Conservation (phyloP, 176 grass and related monocot species). For the Lolium rigidum region DNA sequence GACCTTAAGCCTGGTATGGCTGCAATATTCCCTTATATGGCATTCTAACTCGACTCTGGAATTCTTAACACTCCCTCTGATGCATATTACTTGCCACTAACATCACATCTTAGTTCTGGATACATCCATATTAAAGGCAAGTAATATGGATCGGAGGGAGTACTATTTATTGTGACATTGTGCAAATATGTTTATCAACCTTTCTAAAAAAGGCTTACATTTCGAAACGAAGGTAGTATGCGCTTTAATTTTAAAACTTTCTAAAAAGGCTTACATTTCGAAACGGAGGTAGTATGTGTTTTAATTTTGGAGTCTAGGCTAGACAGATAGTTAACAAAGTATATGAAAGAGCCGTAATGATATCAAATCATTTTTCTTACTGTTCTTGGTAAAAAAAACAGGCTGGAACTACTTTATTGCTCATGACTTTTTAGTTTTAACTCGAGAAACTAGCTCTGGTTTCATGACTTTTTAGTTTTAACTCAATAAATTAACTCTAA, state of each 20-base stretch:
- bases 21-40: not conserved
- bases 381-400: not conserved
- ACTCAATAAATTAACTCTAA: not conserved
- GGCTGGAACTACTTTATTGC: not conserved
- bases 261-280: too few species aligned
- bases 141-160: not conserved
- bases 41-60: not conserved
- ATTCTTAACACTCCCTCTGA: not conserved
- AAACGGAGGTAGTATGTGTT: not conserved
- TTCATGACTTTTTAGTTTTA: not conserved
- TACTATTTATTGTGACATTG: not conserved
- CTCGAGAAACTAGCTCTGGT: not conserved
- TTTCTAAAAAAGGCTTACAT: too few species aligned
- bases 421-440: not conserved
- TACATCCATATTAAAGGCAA: too few species aligned
- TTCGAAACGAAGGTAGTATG: not conserved
- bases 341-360: not conserved
- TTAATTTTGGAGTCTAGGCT: not conserved
- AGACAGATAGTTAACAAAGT: not conserved
- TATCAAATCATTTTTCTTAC: not conserved
- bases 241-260: not conserved
- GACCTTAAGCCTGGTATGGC: constrained; percentile 95
- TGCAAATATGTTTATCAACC: not conserved
- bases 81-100: too few species aligned
- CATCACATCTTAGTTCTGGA: too few species aligned